These are phyloP conservation scores for Haematococcus lacustris DNA, from an alignment of 139 green algal species.

Conservation along the genomic window DNA sequence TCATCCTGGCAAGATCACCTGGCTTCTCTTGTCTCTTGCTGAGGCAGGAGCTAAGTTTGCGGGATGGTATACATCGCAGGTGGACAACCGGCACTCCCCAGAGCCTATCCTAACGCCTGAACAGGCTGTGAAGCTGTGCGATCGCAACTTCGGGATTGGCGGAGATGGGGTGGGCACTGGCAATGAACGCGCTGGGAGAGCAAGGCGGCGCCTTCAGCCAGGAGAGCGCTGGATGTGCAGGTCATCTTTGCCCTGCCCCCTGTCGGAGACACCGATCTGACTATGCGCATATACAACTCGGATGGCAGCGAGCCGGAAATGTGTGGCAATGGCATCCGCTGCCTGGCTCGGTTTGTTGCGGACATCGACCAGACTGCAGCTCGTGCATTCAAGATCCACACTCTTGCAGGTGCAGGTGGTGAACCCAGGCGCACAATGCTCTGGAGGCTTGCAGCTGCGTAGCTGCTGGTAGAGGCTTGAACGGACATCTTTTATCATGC, in stretches of 20 bases:
- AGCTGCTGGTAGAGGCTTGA: too few relatives aligned
- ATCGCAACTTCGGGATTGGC: constrained; percentile 95
- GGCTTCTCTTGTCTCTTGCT: constrained; percentile 1
- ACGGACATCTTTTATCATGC: too few relatives aligned
- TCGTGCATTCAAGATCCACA: constrained; percentile 79
- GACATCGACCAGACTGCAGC: constrained; percentile 56
- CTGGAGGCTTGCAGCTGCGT: too few relatives aligned
- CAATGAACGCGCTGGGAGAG: too few relatives aligned
- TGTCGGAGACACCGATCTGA: constrained; percentile 68
- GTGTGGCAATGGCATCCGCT: constrained; percentile 99
- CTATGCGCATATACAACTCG: constrained; percentile 97
- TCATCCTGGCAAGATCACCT: constrained; percentile 96
- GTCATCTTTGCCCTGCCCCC: constrained; percentile 89
- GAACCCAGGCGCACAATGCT: too few relatives aligned
- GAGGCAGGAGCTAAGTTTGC: not conserved
- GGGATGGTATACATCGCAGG: constrained; percentile 27
- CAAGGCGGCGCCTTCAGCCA: too few relatives aligned
- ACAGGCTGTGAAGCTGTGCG: constrained; percentile 79
- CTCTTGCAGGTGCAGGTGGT: constrained; percentile 64
- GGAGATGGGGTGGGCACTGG: constrained; percentile 76
- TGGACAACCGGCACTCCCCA: constrained; percentile 82
- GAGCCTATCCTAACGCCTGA: constrained; percentile 70
- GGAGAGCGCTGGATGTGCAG: constrained; percentile 32
- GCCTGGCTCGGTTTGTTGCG: constrained; percentile 86
- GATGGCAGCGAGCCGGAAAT: constrained; percentile 98